These are phyloP conservation scores for Lentinula boryana DNA, from an alignment of 768 basidiomycete species.

Conservation along the genomic window DNA sequence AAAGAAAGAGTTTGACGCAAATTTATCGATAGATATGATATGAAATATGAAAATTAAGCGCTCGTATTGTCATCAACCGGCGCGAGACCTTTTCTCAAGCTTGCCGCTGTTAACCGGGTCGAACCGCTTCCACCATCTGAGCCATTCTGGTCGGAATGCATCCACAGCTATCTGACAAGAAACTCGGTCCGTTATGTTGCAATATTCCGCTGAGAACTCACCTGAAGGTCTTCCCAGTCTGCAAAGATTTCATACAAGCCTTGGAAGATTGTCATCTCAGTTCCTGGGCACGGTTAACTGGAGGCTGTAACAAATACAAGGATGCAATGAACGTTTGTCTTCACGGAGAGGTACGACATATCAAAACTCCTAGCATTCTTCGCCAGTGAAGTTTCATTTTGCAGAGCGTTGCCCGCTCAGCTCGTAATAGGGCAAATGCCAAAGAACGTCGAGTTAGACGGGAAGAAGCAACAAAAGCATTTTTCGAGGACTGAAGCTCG, in stretches of 20 bases:
- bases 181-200: conserved; percentile 35
- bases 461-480: conserved; percentile 56
- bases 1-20: not conserved
- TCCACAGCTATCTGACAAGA: conserved; percentile 66
- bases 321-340: conserved; percentile 65
- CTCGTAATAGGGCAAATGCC: conserved; percentile 53
- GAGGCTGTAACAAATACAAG: conserved; percentile 67
- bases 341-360: conserved; percentile 53
- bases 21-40: not conserved
- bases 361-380: not conserved
- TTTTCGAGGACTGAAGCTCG: conserved; percentile 35
- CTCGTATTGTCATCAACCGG: conserved; percentile 1
- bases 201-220: not conserved
- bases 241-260: conserved; percentile 73
- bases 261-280: conserved; percentile 64
- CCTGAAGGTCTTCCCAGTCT: conserved; percentile 37
- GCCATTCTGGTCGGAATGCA: conserved; percentile 40
- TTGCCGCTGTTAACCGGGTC: not conserved
- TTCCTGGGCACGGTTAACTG: conserved; percentile 59
- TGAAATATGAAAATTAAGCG: not conserved
- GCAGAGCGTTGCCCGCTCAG: conserved; percentile 55
- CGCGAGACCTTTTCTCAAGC: not conserved
- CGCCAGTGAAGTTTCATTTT: conserved; percentile 5
- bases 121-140: not conserved
- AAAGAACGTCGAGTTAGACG: conserved; percentile 50